Conservation (phyloP, 1,284 basidiomycete species). For the Microstroma glucosiphilum region DNA sequence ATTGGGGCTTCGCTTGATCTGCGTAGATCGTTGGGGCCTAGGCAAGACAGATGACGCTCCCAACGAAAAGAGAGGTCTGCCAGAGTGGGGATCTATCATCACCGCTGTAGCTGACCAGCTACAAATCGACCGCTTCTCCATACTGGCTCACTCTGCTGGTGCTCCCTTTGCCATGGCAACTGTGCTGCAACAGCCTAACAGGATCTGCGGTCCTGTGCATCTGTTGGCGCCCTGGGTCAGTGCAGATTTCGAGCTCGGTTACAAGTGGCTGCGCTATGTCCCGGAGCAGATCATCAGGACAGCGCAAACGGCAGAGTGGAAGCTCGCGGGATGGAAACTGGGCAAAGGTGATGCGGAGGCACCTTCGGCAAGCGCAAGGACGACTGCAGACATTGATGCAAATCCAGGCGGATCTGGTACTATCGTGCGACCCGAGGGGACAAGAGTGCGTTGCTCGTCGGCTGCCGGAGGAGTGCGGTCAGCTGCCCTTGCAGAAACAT, state of each 20-base stretch:
- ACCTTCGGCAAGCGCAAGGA: too few species aligned
- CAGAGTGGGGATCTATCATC: slow-evolving; percentile 84
- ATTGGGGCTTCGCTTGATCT: slow-evolving; percentile 78
- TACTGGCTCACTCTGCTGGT: slow-evolving; percentile 95
- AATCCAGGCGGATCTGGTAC: too few species aligned
- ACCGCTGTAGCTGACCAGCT: slow-evolving; percentile 80
- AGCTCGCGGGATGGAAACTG: slow-evolving; percentile 88
- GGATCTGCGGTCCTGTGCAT: slow-evolving; percentile 77
- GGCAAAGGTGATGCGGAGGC: slow-evolving; percentile 59
- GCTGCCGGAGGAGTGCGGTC: too few species aligned
- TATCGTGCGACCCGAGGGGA: too few species aligned
- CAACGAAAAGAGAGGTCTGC: slow-evolving; percentile 65
- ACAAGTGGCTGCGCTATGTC: slow-evolving; percentile 94
- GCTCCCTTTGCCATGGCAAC: slow-evolving; percentile 88
- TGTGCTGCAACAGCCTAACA: slow-evolving; percentile 63
- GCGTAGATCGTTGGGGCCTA: slow-evolving; percentile 92
- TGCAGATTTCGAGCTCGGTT: slow-evolving; percentile 71
- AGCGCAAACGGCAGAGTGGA: slow-evolving; percentile 94
- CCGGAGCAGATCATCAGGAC: slow-evolving; percentile 87
- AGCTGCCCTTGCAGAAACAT: too few species aligned
- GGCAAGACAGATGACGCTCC: slow-evolving; percentile 71
- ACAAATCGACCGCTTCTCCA: slow-evolving; percentile 69
- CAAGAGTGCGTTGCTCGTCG: too few species aligned
- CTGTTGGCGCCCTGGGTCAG: slow-evolving; percentile 95
- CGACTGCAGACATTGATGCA: too few species aligned